phyloP scores from a whole-genome alignment of 441 rosid species.

The Aquilaria agallochum region DNA sequence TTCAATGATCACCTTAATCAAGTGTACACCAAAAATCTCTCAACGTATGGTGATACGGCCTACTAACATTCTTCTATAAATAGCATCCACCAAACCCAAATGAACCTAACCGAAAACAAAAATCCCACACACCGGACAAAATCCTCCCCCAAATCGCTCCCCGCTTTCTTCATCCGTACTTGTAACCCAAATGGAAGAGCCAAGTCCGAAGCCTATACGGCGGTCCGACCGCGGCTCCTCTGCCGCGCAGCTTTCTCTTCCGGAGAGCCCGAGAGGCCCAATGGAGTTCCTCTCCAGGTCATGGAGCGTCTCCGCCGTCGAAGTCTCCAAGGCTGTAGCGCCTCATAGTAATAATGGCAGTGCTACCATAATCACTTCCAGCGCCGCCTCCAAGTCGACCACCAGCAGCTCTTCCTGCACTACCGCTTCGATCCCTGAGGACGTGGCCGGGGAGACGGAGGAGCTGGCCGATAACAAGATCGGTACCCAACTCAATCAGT shows the following conservation, averaged over 20 bases:
- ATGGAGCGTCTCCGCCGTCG: conserved; percentile 84
- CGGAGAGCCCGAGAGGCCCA: conserved; percentile 91
- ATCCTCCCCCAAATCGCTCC: neutral
- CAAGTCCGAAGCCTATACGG: conserved; percentile 22
- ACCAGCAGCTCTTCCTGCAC: conserved; percentile 35
- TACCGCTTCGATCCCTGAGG: conserved; percentile 58
- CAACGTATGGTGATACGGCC: too few relatives aligned
- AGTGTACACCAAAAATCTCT: too few relatives aligned
- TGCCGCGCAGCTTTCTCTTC: conserved; percentile 32
- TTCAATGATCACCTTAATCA: too few relatives aligned
- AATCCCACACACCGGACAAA: too few relatives aligned
- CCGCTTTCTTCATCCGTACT: neutral
- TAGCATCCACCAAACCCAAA: too few relatives aligned
- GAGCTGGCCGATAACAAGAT: conserved; percentile 18
- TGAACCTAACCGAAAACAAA: too few relatives aligned
- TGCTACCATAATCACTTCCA: neutral
- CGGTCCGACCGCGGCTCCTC: conserved; percentile 7
- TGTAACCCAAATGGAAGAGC: conserved; percentile 17
- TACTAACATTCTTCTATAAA: too few relatives aligned
- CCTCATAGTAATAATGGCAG: conserved; percentile 6
- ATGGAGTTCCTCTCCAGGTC: conserved; percentile 96
- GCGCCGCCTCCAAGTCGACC: conserved; percentile 26
- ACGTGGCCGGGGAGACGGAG: conserved; percentile 33
- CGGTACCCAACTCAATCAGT: conserved; percentile 32
- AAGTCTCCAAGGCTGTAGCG: conserved; percentile 70